phyloP scores from a whole-genome alignment of 805 yeast genomes.

The Candida qinlingensis region DNA sequence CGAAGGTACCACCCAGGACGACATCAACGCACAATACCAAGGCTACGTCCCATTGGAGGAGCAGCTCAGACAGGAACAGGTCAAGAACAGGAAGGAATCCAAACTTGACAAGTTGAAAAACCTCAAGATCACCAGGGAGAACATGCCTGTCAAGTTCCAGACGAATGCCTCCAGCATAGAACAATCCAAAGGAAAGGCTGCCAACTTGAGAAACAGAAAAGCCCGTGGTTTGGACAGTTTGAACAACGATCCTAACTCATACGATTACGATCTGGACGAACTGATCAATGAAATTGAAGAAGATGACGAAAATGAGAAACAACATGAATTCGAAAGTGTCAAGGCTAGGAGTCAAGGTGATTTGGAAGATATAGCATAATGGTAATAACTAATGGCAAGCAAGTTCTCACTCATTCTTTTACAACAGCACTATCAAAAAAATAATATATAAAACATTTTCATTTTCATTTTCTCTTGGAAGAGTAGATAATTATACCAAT shows the following conservation, averaged over 20 bases:
- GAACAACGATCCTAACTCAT: conserved; percentile 19
- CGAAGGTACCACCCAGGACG: neutral
- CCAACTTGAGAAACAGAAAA: conserved; percentile 17
- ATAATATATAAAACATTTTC: no score
- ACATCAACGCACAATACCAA: conserved; percentile 1
- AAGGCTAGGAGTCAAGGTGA: conserved; percentile 14
- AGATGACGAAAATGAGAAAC: conserved; percentile 14
- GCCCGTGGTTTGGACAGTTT: conserved; percentile 1
- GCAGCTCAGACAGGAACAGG: conserved; percentile 9
- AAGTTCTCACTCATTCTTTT: no score
- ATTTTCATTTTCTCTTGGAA: no score
- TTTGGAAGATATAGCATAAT: conserved; percentile 20
- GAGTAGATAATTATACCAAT: no score
- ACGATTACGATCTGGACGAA: conserved; percentile 25
- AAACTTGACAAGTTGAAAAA: conserved; percentile 10
- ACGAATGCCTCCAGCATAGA: no score
- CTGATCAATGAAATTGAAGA: conserved; percentile 17
- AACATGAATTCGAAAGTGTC: conserved; percentile 10
- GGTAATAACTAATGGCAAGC: neutral
- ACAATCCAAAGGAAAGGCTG: neutral
- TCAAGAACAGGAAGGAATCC: conserved; percentile 9
- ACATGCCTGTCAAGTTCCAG: conserved; percentile 20
- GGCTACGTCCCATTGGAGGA: conserved; percentile 25
- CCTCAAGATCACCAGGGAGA: conserved; percentile 15
- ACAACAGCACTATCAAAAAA: no score